phyloP scores from a whole-genome alignment of 2,329 filamentous ascomycete genomes.

The Camillea tinctor region DNA sequence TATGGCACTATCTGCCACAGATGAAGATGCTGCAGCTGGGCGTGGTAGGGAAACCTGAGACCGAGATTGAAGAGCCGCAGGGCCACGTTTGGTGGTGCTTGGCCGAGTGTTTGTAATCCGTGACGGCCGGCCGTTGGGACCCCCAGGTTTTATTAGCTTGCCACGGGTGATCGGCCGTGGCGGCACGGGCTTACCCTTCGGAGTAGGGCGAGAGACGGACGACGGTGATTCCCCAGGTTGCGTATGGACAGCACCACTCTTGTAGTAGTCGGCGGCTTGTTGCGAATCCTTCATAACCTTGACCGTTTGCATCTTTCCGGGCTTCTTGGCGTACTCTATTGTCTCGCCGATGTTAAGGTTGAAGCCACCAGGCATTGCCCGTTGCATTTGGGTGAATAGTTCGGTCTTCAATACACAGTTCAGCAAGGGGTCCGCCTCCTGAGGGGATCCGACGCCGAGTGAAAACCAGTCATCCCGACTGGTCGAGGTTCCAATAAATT shows the following conservation, averaged over 20 bases:
- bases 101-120: slow-evolving; percentile 58
- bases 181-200: slow-evolving; percentile 80
- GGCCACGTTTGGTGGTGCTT: slow-evolving; percentile 30
- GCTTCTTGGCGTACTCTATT: slow-evolving; percentile 98
- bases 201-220: slow-evolving; percentile 80
- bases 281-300: slow-evolving; percentile 89
- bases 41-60: slow-evolving; percentile 22
- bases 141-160: slow-evolving; percentile 86
- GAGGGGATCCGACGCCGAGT: slow-evolving; percentile 81
- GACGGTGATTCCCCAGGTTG: slow-evolving; percentile 78
- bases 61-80: slow-evolving; percentile 23
- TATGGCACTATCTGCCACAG: slow-evolving; percentile 23
- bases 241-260: slow-evolving; percentile 89
- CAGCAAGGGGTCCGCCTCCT: slow-evolving; percentile 89
- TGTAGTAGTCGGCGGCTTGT: slow-evolving; percentile 79
- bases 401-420: slow-evolving; percentile 97
- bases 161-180: slow-evolving; percentile 90
- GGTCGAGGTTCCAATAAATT: slow-evolving; percentile 78
- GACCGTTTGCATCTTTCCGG: slow-evolving; percentile 83
- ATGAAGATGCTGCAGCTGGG: slow-evolving; percentile 38
- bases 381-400: slow-evolving; percentile 88
- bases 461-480: slow-evolving; percentile 97
- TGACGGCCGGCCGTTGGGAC: slow-evolving; percentile 77
- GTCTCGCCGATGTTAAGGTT: slow-evolving; percentile 78
- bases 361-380: slow-evolving; percentile 74